Evolutionary conservation across 768 basidiomycete species (phyloP).

Genomic region (Trametes villosa): DNA sequence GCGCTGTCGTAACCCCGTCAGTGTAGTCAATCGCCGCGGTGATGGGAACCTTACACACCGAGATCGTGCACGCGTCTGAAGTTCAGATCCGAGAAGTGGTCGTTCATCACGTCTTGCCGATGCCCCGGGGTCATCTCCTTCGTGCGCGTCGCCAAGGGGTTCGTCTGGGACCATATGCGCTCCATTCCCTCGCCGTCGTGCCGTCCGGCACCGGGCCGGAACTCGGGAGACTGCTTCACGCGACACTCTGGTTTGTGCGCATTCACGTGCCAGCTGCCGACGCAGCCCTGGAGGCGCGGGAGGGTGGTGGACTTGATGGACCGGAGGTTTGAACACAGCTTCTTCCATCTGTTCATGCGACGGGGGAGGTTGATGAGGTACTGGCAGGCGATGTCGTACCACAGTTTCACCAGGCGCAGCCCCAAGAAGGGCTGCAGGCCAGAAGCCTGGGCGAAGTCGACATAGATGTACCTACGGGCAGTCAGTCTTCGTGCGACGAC

Average conservation of each 20-base stretch:
- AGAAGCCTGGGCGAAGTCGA: background rate
- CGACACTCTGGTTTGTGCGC: constrained; percentile 22
- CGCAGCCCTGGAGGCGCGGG: constrained; percentile 3
- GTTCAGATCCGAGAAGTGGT: constrained; percentile 22
- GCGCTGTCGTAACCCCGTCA: background rate
- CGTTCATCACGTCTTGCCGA: constrained; percentile 28
- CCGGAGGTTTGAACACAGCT: background rate
- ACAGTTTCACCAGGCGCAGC: constrained; percentile 5
- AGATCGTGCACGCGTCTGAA: background rate
- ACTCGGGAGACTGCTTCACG: constrained; percentile 5
- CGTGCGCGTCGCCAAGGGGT: constrained; percentile 6
- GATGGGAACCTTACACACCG: background rate
- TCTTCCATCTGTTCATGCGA: constrained; percentile 15
- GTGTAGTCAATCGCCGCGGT: background rate
- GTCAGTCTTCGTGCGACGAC: background rate
- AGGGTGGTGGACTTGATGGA: background rate
- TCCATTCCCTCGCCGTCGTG: constrained; percentile 23
- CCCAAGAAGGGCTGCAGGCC: background rate
- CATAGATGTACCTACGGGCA: background rate
- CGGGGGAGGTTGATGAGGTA: constrained; percentile 21
- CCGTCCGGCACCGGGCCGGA: constrained; percentile 11
- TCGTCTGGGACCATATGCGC: constrained; percentile 14
- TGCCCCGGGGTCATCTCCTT: constrained; percentile 23
- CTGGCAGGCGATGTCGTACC: constrained; percentile 35
- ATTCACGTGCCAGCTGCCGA: constrained; percentile 22